phyloP scores from a whole-genome alignment of 495 filamentous ascomycete species.

The Neurospora sp. region DNA sequence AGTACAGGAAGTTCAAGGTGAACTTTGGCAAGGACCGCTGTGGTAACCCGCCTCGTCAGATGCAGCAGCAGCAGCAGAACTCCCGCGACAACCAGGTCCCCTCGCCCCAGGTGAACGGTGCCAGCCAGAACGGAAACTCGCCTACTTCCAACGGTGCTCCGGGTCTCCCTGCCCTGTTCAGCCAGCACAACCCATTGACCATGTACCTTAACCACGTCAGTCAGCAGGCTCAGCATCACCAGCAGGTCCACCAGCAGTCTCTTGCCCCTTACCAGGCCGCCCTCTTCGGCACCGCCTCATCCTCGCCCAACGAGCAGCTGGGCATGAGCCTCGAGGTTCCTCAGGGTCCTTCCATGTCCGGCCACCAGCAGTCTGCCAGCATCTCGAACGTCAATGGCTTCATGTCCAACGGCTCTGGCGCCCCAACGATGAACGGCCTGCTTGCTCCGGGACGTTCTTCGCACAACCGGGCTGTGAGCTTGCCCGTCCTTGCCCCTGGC shows the following conservation, averaged over 20 bases:
- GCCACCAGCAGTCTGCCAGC: conserved; percentile 52
- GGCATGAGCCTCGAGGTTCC: conserved; percentile 42
- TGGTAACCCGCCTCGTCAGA: conserved; percentile 88
- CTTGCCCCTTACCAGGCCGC: conserved; percentile 50
- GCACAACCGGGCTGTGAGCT: conserved; percentile 74
- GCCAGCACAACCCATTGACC: conserved; percentile 85
- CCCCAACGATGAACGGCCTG: conserved; percentile 61
- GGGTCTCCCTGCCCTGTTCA: conserved; percentile 54
- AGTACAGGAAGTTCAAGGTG: conserved; percentile 97
- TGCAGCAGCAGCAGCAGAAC: conserved; percentile 39
- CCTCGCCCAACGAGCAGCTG: conserved; percentile 38
- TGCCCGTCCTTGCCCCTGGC: conserved; percentile 53
- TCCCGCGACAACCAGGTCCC: conserved; percentile 49
- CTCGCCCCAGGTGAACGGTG: conserved; percentile 52
- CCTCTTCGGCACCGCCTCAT: conserved; percentile 47
- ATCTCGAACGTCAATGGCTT: conserved; percentile 46
- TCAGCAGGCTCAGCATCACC: conserved; percentile 65
- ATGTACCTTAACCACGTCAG: conserved; percentile 85
- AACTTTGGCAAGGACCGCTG: conserved; percentile 99
- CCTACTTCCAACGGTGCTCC: conserved; percentile 32
- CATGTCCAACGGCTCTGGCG: conserved; percentile 42
- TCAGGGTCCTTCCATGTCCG: conserved; percentile 36
- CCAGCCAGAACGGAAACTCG: conserved; percentile 45
- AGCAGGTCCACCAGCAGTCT: conserved; percentile 58
- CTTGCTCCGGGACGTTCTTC: conserved; percentile 67